Evolutionary conservation across 1,284 basidiomycete genomes (phyloP), one percentile per base, ranked within the genome.

Genomic region (Tremellales sp.): DNA sequence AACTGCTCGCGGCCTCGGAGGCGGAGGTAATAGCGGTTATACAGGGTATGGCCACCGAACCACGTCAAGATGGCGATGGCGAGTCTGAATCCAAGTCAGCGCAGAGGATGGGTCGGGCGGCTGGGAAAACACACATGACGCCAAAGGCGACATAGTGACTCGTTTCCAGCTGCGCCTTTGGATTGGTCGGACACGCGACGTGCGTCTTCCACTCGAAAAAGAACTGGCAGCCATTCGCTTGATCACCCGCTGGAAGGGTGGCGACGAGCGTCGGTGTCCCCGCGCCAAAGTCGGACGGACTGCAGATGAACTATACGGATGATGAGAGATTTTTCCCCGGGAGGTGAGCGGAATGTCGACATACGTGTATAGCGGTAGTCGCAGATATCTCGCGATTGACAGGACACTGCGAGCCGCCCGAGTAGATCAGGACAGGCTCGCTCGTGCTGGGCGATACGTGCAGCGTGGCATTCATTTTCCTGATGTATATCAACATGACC

Each of bases 201-300:
- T 71, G 71, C 9, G 67, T 71, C 37, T 53, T 54, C 71, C 71
- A 73, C 43, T 73, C 71, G 45, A 73, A 72, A 58, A 66, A 66
- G 54, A 71, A 73, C 38, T 69, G 63, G 47, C 71, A 73, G 22
- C 61, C 56, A 21, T 69, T 51, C 13, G 53, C 56, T 6, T 61
- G 35, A 25, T 58, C 48, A 13, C 58, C 58, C 0, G 65, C 58
- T 5, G 71, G 71, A 0, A 73, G 51, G 5, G 66, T 56, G 4
- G 70, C 66, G 4, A 72, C 51, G 14, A 73, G 60, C 3, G 51
- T 47, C 2, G 70, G 71, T 9, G 44, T 61, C 9, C 70, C 71
- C 3, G 65, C 58, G 25, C 56, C 47, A 47, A 69, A 73, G 31
- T 66, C 64, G 22, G 58, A 46, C 32, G 56, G 68, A 34, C 52